Base-by-base conservation (phyloP, 78 protist genomes). In the Dictyostelium discoideum region DNA sequence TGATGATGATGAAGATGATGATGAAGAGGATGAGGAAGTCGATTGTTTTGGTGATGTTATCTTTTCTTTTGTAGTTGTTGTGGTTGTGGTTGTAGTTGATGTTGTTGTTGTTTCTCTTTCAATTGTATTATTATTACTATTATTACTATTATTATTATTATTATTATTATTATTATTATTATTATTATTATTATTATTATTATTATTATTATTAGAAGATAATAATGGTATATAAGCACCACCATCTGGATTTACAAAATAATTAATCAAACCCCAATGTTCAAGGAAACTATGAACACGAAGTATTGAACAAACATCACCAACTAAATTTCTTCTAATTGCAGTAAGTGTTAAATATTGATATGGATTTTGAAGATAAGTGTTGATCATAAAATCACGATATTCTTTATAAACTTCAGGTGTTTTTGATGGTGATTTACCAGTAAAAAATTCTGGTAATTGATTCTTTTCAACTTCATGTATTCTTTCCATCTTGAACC, bases 241-340 rank as follows among this genome's bases (percentile, higher is more conserved):
- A 44, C 93, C 93, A 57, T 87, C 93, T 40, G 93, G 93, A 63
- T 87, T 87, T 29, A 90, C 84, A 48, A 82, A 82, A 50, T 72
- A 90, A 69, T 94, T 94, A 54, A 94, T 94, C 20, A 94, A 60
- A 20, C 94, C 97, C 97, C 97, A 94, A 48, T 94, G 87, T 50
- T 94, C 97, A 29, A 96, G 67, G 92, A 96, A 96, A 32, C 90
- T 81, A 74, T 96, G 93, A 2, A 96, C 85, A 44, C 96, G 22
- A 44, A 90, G 50, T 5, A 96, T 89, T 18, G 95, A 60, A 32
- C 95, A 84, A 22, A 77, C 86, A 24, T 96, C 97, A 87, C 85
- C 37, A 60, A 78, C 40, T 78, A 87, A 39, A 78, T 87, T 87
- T 37, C 96, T 92, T 74, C 81, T 37, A 32, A 37, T 74, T 13